Evolutionary conservation across 192 early-diverging fungal genomes (phyloP), one percentile per base, ranked within the genome.

Genomic region (Coemansia sp.): DNA sequence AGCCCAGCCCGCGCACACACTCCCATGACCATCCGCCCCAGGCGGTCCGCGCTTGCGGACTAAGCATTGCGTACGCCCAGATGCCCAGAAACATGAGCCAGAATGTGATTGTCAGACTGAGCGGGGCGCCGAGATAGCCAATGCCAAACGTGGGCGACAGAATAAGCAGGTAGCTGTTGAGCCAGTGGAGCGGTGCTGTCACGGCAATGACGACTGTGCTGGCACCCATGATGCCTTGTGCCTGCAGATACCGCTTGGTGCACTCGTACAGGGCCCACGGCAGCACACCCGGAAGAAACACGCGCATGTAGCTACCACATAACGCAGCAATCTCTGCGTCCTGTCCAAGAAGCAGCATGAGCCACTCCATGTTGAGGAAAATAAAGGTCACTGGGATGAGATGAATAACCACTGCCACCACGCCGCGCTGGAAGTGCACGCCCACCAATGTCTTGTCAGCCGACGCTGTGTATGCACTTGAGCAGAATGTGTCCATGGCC

Each of bases 11-110:
- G 61, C 85, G 74, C 58, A 94, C 58, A 15, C 88, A 85, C 52
- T 88, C 86, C 22, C 82, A 77, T 8, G 91, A 87, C 88, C 90
- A 94, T 7, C 93, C 95, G 55, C 92, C 94, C 94, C 92, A 98
- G 19, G 83, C 84, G 15, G 88, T 74, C 32, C 77, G 71, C 46
- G 91, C 91, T 32, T 89, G 77, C 12, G 83, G 71, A 49, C 77
- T 84, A 47, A 63, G 39, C 46, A 69, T 71, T 10, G 87, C 87
- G 49, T 96, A 97, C 26, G 87, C 41, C n/a, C 88, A 42, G 32
- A 90, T 76, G 6, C 90, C 62, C n/a, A 90, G 16, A 40, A 91
- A 73, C 81, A 95, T 88, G 49, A 90, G 68, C 82, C 87, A 89
- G 74, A 92, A 91, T 6, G 88, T 89, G 26, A 91, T 87, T 8